These are phyloP conservation scores for Panicum hallii DNA, from an alignment of 202 grass and related monocot genomes.

Conservation along the genomic window DNA sequence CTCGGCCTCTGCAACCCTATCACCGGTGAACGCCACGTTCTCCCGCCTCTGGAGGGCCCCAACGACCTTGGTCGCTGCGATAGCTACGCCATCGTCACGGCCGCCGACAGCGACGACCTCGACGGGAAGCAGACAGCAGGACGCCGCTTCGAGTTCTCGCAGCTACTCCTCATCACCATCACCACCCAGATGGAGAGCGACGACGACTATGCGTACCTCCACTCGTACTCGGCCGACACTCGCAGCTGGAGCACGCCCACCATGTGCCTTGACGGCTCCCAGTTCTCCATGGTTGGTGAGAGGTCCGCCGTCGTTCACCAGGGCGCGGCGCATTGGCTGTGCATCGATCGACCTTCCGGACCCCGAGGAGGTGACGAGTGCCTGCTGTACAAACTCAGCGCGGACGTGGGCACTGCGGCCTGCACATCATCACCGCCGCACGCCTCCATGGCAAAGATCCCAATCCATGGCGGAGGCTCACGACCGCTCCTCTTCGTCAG, in stretches of 20 bases:
- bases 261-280: background rate
- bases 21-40: background rate
- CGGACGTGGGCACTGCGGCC: no score
- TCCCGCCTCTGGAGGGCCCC: background rate
- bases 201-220: no score
- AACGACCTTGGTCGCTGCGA: no score
- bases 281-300: background rate
- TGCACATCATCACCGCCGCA: no score
- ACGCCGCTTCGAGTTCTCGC: background rate
- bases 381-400: background rate
- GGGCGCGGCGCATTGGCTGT: background rate
- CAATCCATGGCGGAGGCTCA: background rate
- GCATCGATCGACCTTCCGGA: fast-evolving
- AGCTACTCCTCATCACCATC: background rate
- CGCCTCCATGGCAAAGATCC: background rate
- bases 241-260: constrained; percentile 13
- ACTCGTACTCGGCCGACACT: background rate
- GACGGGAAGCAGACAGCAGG: no score
- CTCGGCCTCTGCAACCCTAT: background rate
- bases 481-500: background rate
- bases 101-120: background rate
- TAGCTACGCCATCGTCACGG: background rate
- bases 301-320: background rate
- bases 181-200: no score
- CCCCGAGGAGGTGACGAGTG: background rate